A percentile compares a stretch with the other conserved stretches of the same genome.
phyloP scores from a whole-genome alignment of 75 land plant genomes.

The Picea sitchensis region DNA sequence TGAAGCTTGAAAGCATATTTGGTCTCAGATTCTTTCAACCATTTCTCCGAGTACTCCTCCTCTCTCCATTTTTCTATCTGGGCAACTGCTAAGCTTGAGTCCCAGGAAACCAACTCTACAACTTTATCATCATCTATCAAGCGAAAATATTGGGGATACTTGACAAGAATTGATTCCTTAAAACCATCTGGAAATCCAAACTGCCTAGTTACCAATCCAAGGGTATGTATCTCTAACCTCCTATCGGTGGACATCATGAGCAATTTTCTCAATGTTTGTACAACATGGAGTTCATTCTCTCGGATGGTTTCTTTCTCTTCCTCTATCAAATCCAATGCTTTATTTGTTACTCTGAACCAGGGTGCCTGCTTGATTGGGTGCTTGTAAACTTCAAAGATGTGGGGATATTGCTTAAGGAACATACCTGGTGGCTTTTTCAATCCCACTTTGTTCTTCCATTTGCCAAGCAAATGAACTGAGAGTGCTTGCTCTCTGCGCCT shows the following conservation, averaged over 20 bases:
- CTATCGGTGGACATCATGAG: conserved; percentile 49
- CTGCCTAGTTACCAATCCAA: conserved; percentile 19
- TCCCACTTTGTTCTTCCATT: conserved; percentile 29
- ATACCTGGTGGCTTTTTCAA: conserved; percentile 21
- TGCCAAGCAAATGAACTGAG: conserved; percentile 39
- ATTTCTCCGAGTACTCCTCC: conserved; percentile 39
- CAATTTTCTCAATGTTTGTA: conserved; percentile 48
- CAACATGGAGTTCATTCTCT: conserved; percentile 14
- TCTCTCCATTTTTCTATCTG: conserved; percentile 62
- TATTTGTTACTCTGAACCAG: conserved; percentile 39
- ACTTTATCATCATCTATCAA: conserved; percentile 39
- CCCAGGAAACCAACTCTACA: conserved; percentile 36
- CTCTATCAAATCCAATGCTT: conserved; percentile 29
- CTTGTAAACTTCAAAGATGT: conserved; percentile 52
- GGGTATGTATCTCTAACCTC: conserved; percentile 34
- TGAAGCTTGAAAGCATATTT: conserved; percentile 58
- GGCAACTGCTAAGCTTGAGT: conserved; percentile 35
- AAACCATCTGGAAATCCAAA: conserved; percentile 68
- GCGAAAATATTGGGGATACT: conserved; percentile 38
- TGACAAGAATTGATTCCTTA: conserved; percentile 32
- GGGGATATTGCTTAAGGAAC: conserved; percentile 49
- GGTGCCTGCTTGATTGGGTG: conserved; percentile 34
- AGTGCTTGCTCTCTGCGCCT: conserved; percentile 18
- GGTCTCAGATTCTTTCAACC: conserved; percentile 44
- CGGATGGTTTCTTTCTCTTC: conserved; percentile 32